A percentile compares a stretch with the other conserved stretches of the same genome.
phyloP scores from a whole-genome alignment of 768 basidiomycete species.

The Cystofilobasidium macerans region DNA sequence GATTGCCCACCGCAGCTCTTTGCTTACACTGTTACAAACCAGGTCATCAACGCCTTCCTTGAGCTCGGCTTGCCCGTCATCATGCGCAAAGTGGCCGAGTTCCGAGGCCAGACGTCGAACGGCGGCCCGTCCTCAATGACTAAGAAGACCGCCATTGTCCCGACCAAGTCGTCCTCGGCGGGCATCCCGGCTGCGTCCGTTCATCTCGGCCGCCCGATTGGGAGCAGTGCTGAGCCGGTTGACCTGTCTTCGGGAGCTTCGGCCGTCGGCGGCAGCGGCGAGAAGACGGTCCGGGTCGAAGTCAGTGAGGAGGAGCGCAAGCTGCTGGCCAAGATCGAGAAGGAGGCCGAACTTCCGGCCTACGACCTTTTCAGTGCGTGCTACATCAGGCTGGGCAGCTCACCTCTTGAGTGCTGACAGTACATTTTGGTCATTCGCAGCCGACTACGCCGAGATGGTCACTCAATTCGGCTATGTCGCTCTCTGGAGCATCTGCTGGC shows the following conservation, averaged over 20 bases:
- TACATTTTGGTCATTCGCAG: conserved; percentile 26
- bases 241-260: too few species aligned
- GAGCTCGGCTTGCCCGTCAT: conserved; percentile 76
- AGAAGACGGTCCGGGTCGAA: conserved; percentile 39
- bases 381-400: background rate
- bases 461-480: conserved; percentile 79
- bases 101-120: background rate
- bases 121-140: conserved; percentile 3
- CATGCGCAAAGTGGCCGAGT: conserved; percentile 17
- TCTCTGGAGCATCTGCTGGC: conserved; percentile 90
- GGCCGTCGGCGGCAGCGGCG: conserved; percentile 46
- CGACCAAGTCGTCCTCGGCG: background rate
- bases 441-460: conserved; percentile 92
- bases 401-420: background rate
- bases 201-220: background rate
- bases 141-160: background rate
- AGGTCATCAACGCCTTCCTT: conserved; percentile 61
- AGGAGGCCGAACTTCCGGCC: conserved; percentile 65
- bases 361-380: conserved; percentile 58
- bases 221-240: too few species aligned
- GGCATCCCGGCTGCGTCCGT: background rate
- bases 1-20: background rate
- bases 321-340: conserved; percentile 66
- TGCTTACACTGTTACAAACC: conserved; percentile 58
- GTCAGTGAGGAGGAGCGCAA: conserved; percentile 53